Evolutionary conservation across 176 grass and related monocot species (phyloP).

Genomic region (Rhipidocladum racemiflorum): DNA sequence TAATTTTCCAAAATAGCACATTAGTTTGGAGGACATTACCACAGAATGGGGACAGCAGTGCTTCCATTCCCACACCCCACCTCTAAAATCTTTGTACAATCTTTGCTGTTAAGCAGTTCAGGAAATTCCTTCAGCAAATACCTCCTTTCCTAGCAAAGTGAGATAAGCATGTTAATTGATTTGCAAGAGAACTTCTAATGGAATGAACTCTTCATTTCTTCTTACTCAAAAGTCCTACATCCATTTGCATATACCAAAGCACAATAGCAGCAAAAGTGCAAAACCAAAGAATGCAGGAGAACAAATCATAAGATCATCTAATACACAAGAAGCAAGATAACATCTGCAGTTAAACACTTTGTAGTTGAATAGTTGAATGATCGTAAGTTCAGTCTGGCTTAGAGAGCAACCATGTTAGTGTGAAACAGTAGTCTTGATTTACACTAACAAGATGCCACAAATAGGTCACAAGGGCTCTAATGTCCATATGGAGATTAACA

Average conservation of each 20-base stretch:
- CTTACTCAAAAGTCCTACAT: neutral
- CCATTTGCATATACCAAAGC: neutral
- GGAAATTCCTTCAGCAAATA: conserved; percentile 93
- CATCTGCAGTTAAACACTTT: neutral
- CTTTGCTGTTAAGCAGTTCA: conserved; percentile 49
- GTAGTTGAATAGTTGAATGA: neutral
- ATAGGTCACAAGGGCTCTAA: neutral
- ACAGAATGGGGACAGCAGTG: conserved; percentile 54
- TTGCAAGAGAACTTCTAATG: neutral
- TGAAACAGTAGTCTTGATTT: neutral
- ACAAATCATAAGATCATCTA: neutral
- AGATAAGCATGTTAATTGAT: conserved; percentile 17
- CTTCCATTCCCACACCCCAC: conserved; percentile 93
- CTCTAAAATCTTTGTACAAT: conserved; percentile 60
- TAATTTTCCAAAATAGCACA: neutral
- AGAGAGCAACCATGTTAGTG: neutral
- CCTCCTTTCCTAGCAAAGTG: conserved; percentile 71
- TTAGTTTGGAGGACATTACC: conserved; percentile 37
- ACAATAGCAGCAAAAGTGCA: neutral
- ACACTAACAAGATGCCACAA: conserved; percentile 45
- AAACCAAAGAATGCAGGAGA: neutral
- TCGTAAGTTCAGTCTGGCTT: neutral
- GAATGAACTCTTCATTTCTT: neutral
- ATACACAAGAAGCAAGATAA: neutral
- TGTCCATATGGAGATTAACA: neutral